These are phyloP conservation scores for Mucor circinelloides DNA, from an alignment of 371 early-diverging fungal species.

Conservation along the genomic window DNA sequence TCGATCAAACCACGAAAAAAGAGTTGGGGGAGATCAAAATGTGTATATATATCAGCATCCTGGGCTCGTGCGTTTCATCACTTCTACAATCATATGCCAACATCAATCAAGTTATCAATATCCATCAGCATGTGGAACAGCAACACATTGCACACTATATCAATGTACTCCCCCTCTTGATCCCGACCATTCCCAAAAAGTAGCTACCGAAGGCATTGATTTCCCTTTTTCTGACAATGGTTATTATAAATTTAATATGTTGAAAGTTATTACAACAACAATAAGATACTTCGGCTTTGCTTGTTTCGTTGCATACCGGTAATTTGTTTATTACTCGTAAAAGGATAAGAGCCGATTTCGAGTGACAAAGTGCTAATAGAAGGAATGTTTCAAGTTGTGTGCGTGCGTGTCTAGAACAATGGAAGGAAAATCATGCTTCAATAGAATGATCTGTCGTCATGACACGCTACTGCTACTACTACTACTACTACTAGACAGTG, in stretches of 20 bases:
- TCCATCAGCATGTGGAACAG: background rate
- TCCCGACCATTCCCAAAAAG: slow-evolving; percentile 1
- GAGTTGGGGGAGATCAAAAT: background rate
- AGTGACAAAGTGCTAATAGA: background rate
- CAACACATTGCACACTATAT: background rate
- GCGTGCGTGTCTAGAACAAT: background rate
- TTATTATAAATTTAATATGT: slow-evolving; percentile 1
- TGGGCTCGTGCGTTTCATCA: background rate
- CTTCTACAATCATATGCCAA: background rate
- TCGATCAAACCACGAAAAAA: background rate
- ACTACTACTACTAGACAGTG: background rate
- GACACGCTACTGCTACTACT: no score
- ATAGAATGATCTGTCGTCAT: background rate
- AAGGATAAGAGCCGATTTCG: slow-evolving; percentile 4
- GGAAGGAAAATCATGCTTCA: background rate
- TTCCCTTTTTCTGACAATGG: background rate
- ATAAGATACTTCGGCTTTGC: background rate
- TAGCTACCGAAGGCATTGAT: background rate
- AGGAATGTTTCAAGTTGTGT: background rate
- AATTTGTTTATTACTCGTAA: background rate
- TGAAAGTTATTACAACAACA: background rate
- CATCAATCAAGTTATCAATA: background rate
- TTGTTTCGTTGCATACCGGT: background rate
- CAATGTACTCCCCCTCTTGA: background rate
- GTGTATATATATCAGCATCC: background rate